Percentiles rank a stretch among this genome's conserved stretches.
These are phyloP conservation scores for Phoenix dactylifera DNA, from an alignment of 176 grass and related monocot species.

Conservation along the genomic window DNA sequence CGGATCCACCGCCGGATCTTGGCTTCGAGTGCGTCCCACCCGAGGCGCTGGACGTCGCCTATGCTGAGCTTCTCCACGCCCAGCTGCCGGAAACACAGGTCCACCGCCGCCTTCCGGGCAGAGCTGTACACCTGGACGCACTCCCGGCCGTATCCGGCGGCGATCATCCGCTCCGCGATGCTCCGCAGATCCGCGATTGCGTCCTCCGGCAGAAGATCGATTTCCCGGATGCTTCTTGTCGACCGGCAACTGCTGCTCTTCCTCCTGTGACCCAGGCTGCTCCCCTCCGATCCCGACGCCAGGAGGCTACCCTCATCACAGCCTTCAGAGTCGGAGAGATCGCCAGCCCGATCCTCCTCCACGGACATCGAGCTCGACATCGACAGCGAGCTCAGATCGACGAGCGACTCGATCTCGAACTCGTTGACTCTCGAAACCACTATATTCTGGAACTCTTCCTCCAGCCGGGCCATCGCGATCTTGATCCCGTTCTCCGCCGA, in stretches of 20 bases:
- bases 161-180: conserved; percentile 64
- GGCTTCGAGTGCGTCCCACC: conserved; percentile 52
- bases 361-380: conserved; percentile 1
- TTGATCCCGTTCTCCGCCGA: conserved; percentile 6
- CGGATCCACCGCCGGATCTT: conserved; percentile 94
- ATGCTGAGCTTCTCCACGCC: conserved; percentile 95
- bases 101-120: conserved; percentile 71
- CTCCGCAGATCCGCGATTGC: conserved; percentile 58
- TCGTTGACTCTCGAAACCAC: conserved; percentile 25
- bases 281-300: conserved; percentile 10
- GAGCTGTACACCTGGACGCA: conserved; percentile 87
- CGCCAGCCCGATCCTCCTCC: neutral
- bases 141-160: conserved; percentile 72
- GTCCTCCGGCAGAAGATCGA: conserved; percentile 71
- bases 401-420: conserved; percentile 45
- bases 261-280: neutral
- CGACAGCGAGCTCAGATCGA: conserved; percentile 39
- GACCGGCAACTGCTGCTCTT: conserved; percentile 45
- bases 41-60: conserved; percentile 76
- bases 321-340: conserved; percentile 17
- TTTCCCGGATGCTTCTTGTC: conserved; percentile 63
- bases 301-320: neutral
- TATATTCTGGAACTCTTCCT: no score
- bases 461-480: no score
- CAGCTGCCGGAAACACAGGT: conserved; percentile 58